Conservation (phyloP, 208 protist genomes). For the Borovskyia barvae region DNA sequence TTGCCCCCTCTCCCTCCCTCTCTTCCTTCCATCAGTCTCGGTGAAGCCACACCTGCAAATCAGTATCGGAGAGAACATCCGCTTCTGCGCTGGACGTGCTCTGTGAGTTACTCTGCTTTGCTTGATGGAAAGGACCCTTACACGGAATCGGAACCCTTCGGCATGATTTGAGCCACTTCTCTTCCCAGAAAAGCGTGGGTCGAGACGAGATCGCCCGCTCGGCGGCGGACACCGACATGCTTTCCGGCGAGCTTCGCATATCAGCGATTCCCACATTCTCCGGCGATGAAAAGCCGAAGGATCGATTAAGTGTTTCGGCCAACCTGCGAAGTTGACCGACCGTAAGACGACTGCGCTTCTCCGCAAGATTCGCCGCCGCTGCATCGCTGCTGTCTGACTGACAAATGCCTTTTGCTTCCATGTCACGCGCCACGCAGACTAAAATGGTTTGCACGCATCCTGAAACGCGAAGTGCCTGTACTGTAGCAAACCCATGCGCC, state of each 20-base stretch:
- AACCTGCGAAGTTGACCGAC: conserved; percentile 15
- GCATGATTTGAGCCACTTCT: conserved; percentile 13
- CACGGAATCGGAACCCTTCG: neutral
- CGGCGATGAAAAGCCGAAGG: neutral
- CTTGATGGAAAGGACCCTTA: too few relatives aligned
- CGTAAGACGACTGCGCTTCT: conserved; percentile 18
- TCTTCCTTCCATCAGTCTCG: too few relatives aligned
- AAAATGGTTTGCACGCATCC: conserved; percentile 66
- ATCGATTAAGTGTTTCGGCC: conserved; percentile 2
- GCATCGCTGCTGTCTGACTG: neutral
- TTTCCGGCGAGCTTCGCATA: too few relatives aligned
- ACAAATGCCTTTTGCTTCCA: neutral
- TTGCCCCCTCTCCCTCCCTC: too few relatives aligned
- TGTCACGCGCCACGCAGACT: conserved; percentile 31
- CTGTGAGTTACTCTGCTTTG: too few relatives aligned
- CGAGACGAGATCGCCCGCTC: neutral
- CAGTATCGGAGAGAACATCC: too few relatives aligned
- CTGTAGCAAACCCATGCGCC: conserved; percentile 43
- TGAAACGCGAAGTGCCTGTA: conserved; percentile 64
- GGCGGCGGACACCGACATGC: too few relatives aligned
- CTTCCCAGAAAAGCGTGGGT: conserved; percentile 11
- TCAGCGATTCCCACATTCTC: neutral
- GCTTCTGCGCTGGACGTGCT: too few relatives aligned
- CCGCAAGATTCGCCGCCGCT: neutral
- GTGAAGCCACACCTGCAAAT: too few relatives aligned